Percentiles rank a stretch among this genome's conserved stretches.
These are phyloP conservation scores for Verticillium klebahnii DNA, from an alignment of 2,329 filamentous ascomycete genomes.

Conservation along the genomic window DNA sequence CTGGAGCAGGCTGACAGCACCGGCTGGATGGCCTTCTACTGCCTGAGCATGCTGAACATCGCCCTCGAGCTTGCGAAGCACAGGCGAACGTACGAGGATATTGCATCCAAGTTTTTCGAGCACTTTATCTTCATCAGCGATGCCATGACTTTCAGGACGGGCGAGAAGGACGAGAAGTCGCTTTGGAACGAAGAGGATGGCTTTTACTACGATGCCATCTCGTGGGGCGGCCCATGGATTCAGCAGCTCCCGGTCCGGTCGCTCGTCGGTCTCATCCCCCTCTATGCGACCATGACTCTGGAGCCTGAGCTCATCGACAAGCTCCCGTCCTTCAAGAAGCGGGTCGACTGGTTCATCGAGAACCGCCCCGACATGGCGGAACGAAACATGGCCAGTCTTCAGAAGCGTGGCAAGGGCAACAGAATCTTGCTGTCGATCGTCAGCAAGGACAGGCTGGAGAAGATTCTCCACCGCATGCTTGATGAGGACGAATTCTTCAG, in stretches of 20 bases:
- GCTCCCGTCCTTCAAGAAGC: slow-evolving; percentile 87
- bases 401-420: slow-evolving; percentile 83
- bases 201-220: slow-evolving; percentile 98
- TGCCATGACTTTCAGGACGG: slow-evolving; percentile 84
- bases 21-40: slow-evolving; percentile 99
- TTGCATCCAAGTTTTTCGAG: slow-evolving; percentile 98
- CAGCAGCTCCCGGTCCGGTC: slow-evolving; percentile 91
- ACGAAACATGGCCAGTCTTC: slow-evolving; percentile 91
- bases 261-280: slow-evolving; percentile 86
- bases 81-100: slow-evolving; percentile 90
- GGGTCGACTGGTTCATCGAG: slow-evolving; percentile 90
- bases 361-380: slow-evolving; percentile 83
- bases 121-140: slow-evolving; percentile 98
- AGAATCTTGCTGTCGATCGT: slow-evolving; percentile 84
- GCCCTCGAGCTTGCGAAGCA: slow-evolving; percentile 93
- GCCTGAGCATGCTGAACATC: slow-evolving; percentile 94
- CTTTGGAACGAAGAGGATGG: slow-evolving; percentile 96
- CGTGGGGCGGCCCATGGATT: slow-evolving; percentile 89
- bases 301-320: slow-evolving; percentile 92
- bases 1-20: slow-evolving; percentile 97
- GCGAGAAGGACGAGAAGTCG: slow-evolving; percentile 67
- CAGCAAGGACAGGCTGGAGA: slow-evolving; percentile 85
- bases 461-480: slow-evolving; percentile 87
- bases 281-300: slow-evolving; percentile 87
- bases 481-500: slow-evolving; percentile 92